These are phyloP conservation scores for Silene vulgaris DNA, from an alignment of 179 eudicot species.

Conservation along the genomic window DNA sequence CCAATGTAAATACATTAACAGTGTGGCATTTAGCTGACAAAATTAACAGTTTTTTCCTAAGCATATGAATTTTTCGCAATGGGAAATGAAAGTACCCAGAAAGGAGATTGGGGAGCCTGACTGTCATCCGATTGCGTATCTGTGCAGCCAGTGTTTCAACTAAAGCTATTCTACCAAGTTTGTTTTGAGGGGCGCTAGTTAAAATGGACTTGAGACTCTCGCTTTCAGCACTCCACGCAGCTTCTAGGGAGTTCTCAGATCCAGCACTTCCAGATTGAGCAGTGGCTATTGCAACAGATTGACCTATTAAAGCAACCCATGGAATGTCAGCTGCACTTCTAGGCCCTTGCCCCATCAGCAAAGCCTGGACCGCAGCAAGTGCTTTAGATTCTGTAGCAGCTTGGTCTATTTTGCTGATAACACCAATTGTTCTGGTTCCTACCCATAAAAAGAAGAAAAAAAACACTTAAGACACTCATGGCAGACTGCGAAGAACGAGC, in stretches of 20 bases:
- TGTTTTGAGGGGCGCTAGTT: constrained; percentile 84
- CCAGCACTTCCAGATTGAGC: constrained; percentile 82
- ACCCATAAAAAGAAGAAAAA: constrained; percentile 16
- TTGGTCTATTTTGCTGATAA: constrained; percentile 97
- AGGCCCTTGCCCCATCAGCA: constrained; percentile 88
- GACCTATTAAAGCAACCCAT: constrained; percentile 99
- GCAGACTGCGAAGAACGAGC: not conserved
- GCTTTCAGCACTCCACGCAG: constrained; percentile 99
- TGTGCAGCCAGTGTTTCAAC: constrained; percentile 89
- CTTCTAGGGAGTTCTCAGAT: constrained; percentile 82
- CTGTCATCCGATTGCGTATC: constrained; percentile 85
- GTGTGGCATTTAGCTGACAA: not conserved
- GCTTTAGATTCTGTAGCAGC: constrained; percentile 85
- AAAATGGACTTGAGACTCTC: constrained; percentile 94
- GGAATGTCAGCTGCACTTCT: constrained; percentile 88
- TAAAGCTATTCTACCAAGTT: constrained; percentile 93
- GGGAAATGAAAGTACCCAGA: constrained; percentile 55
- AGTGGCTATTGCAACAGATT: constrained; percentile 94
- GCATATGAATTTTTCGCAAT: constrained; percentile 4
- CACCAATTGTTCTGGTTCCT: constrained; percentile 97
- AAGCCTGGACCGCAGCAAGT: constrained; percentile 98
- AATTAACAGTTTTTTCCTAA: not conserved
- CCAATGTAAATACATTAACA: no score
- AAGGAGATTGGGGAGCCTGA: constrained; percentile 89
- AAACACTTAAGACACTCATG: constrained; percentile 11